phyloP scores from a whole-genome alignment of 768 basidiomycete genomes.

The Boletus subcaerulescens region DNA sequence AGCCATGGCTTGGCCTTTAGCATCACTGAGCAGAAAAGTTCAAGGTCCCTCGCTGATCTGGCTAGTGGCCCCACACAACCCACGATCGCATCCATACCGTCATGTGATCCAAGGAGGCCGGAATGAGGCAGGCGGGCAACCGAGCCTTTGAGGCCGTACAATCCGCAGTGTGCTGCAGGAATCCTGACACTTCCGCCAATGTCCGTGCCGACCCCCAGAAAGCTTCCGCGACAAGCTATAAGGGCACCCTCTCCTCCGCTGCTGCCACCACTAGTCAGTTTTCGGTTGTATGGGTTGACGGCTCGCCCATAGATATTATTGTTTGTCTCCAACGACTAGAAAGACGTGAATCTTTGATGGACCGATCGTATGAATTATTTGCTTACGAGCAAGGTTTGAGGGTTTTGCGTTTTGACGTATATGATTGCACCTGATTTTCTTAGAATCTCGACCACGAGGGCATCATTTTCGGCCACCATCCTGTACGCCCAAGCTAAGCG shows the following conservation, averaged over 20 bases:
- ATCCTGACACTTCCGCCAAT: constrained; percentile 48
- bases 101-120: constrained; percentile 46
- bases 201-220: constrained; percentile 44
- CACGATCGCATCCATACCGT: constrained; percentile 52
- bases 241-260: constrained; percentile 49
- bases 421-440: constrained; percentile 44
- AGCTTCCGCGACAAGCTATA: constrained; percentile 41
- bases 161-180: constrained; percentile 39
- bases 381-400: constrained; percentile 48
- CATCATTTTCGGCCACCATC: constrained; percentile 38
- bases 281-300: constrained; percentile 61
- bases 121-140: constrained; percentile 51
- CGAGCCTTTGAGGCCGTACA: constrained; percentile 47
- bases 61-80: constrained; percentile 50
- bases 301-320: constrained; percentile 58
- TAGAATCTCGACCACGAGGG: constrained; percentile 43
- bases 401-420: constrained; percentile 47
- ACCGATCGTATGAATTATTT: neutral
- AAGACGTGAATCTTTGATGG: constrained; percentile 8
- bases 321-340: constrained; percentile 50
- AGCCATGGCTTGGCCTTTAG: constrained; percentile 47
- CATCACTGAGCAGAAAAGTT: constrained; percentile 47
- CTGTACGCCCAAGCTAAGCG: constrained; percentile 39
- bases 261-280: constrained; percentile 43
- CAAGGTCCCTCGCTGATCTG: constrained; percentile 47